A percentile compares a stretch with the other conserved stretches of the same genome.
Evolutionary conservation across 1,284 basidiomycete species (phyloP).

Genomic region (Trichosporon sp.): DNA sequence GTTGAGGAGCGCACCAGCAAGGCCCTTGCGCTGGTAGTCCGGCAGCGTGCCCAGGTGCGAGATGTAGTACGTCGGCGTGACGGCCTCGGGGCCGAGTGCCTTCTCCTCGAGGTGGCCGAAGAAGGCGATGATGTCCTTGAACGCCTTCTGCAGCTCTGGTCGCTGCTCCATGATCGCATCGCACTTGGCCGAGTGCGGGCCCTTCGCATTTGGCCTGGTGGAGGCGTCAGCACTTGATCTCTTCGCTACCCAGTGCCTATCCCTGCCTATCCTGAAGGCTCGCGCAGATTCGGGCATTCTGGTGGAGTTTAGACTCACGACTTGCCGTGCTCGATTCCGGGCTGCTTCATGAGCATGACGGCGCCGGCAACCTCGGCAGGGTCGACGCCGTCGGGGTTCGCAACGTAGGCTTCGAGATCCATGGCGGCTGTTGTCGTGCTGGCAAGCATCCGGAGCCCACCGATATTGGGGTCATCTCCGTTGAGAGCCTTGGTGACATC

Average conservation of each 20-base stretch:
- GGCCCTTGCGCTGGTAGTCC: slow-evolving; percentile 19
- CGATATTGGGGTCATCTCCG: slow-evolving; percentile 15
- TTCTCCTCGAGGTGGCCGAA: slow-evolving; percentile 18
- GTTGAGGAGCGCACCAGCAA: slow-evolving; percentile 21
- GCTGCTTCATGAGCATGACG: slow-evolving; percentile 30
- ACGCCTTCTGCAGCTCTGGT: slow-evolving; percentile 19
- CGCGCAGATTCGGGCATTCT: no score
- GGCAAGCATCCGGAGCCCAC: slow-evolving; percentile 3
- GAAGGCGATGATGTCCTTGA: slow-evolving; percentile 22
- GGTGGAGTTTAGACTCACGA: slow-evolving; percentile 22
- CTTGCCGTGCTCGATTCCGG: slow-evolving; percentile 28
- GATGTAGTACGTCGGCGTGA: slow-evolving; percentile 30
- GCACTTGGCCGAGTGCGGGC: slow-evolving; percentile 21
- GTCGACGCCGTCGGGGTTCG: slow-evolving; percentile 6
- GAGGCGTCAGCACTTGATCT: slow-evolving; percentile 14
- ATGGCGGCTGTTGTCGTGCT: slow-evolving; percentile 19
- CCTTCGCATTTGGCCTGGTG: slow-evolving; percentile 19
- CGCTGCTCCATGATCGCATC: background rate
- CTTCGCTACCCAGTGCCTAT: background rate
- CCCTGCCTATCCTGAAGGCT: no score
- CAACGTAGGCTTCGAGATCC: slow-evolving; percentile 28
- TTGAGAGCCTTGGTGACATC: slow-evolving; percentile 21
- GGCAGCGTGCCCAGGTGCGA: slow-evolving; percentile 24
- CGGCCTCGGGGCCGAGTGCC: slow-evolving; percentile 23
- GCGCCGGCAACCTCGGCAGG: slow-evolving; percentile 12